A percentile compares a stretch with the other conserved stretches of the same genome.
phyloP scores from a whole-genome alignment of 805 yeast species.

The Pichia deserticola region DNA sequence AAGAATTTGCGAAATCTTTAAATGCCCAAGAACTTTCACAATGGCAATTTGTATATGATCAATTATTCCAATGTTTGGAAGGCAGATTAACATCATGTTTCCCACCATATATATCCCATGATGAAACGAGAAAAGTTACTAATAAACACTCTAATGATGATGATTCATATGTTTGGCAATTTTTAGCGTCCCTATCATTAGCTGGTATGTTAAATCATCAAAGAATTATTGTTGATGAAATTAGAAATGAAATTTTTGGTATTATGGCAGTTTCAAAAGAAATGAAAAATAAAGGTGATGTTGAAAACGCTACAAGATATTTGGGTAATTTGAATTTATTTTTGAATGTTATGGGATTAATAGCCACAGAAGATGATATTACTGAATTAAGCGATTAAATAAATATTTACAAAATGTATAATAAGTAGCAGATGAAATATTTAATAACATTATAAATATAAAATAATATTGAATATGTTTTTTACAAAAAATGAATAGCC shows the following conservation, averaged over 20 bases:
- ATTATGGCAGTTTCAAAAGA: slow-evolving; percentile 70
- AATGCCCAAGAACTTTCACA: slow-evolving; percentile 49
- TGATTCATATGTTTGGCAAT: slow-evolving; percentile 92
- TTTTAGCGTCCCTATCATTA: slow-evolving; percentile 85
- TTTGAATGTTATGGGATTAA: slow-evolving; percentile 92
- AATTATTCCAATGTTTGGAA: slow-evolving; percentile 70
- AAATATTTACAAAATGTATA: no score
- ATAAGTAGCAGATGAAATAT: no score
- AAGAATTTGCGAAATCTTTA: slow-evolving; percentile 50
- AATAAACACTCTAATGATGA: slow-evolving; percentile 36
- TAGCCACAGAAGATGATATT: slow-evolving; percentile 85
- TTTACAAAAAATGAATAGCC: no score
- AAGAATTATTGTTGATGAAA: slow-evolving; percentile 88
- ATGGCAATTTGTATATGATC: slow-evolving; percentile 80
- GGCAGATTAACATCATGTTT: slow-evolving; percentile 70
- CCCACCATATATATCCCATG: slow-evolving; percentile 53
- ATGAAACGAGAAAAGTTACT: slow-evolving; percentile 27
- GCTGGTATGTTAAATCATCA: slow-evolving; percentile 89
- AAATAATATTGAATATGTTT: no score
- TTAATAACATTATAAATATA: no score
- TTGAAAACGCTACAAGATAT: slow-evolving; percentile 45
- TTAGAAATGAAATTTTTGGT: slow-evolving; percentile 87
- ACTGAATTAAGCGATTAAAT: slow-evolving; percentile 45
- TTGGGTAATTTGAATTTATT: slow-evolving; percentile 81
- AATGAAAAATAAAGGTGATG: slow-evolving; percentile 26